phyloP scores from a whole-genome alignment of 768 basidiomycete genomes.

The Asterophora lycoperdoides region DNA sequence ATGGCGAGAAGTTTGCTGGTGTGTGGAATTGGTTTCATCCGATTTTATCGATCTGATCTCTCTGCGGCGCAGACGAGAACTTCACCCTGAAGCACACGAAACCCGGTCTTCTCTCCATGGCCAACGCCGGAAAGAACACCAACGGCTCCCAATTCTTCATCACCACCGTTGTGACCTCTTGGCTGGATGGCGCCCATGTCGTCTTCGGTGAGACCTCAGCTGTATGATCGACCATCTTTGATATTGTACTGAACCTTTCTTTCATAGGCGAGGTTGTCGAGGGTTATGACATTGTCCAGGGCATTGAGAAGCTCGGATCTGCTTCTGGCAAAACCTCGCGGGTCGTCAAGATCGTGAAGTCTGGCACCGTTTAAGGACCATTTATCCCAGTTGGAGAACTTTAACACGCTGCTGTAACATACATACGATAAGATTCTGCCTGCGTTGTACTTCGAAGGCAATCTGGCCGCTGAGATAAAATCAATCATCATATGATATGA shows the following conservation, averaged over 20 bases:
- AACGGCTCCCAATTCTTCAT: slow-evolving; percentile 91
- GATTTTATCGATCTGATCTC: slow-evolving; percentile 4
- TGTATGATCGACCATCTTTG: too few species aligned
- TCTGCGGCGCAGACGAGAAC: slow-evolving; percentile 67
- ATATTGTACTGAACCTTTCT: neutral
- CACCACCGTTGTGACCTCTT: slow-evolving; percentile 71
- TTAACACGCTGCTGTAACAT: slow-evolving; percentile 13
- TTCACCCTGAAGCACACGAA: slow-evolving; percentile 72
- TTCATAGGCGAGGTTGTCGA: slow-evolving; percentile 59
- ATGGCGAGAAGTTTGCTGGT: slow-evolving; percentile 66
- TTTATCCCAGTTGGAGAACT: neutral
- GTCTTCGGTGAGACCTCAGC: slow-evolving; percentile 62
- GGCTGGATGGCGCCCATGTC: slow-evolving; percentile 83
- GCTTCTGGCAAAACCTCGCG: slow-evolving; percentile 36
- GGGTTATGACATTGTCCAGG: slow-evolving; percentile 51
- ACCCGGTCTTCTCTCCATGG: slow-evolving; percentile 69
- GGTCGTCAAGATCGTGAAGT: slow-evolving; percentile 49
- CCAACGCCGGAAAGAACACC: slow-evolving; percentile 77
- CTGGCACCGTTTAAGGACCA: slow-evolving; percentile 41
- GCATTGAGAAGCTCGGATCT: slow-evolving; percentile 38
- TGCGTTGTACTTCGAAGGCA: neutral
- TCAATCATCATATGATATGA: too few species aligned
- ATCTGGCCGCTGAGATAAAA: neutral
- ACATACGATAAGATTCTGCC: slow-evolving; percentile 8
- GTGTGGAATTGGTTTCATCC: slow-evolving; percentile 13